phyloP scores from a whole-genome alignment of 805 yeast genomes.

The Suhomyces faveliae region DNA sequence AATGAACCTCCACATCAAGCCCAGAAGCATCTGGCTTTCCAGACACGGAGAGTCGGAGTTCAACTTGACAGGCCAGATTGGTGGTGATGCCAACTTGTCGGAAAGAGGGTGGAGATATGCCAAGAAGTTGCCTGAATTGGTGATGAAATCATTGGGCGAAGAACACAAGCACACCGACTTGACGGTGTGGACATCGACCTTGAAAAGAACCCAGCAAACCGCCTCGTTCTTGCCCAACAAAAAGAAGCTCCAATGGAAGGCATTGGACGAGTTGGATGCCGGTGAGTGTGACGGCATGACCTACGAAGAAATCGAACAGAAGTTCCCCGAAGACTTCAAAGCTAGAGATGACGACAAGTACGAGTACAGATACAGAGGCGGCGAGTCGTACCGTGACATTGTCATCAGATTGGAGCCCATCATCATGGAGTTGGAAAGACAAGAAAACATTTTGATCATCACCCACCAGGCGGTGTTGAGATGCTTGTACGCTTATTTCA shows the following conservation, averaged over 20 bases:
- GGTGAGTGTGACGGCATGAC: conserved; percentile 98
- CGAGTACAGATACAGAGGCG: conserved; percentile 94
- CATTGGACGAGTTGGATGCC: conserved; percentile 93
- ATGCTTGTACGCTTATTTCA: conserved; percentile 95
- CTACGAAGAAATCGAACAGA: conserved; percentile 77
- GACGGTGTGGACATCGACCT: conserved; percentile 95
- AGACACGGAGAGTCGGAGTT: conserved; percentile 95
- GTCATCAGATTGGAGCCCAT: conserved; percentile 94
- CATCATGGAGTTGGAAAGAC: conserved; percentile 97
- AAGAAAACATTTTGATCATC: conserved; percentile 90
- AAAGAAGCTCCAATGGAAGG: conserved; percentile 86
- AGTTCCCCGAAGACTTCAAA: conserved; percentile 90
- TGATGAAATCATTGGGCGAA: conserved; percentile 60
- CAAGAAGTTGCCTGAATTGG: conserved; percentile 72
- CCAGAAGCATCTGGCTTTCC: conserved; percentile 88
- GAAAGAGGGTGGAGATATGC: conserved; percentile 86
- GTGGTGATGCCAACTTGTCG: conserved; percentile 88
- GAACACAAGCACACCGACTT: conserved; percentile 52
- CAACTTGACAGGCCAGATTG: conserved; percentile 91
- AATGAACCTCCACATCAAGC: conserved; percentile 92
- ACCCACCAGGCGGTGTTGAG: conserved; percentile 97
- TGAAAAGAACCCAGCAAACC: conserved; percentile 89
- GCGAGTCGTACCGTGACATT: conserved; percentile 94
- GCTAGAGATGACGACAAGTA: conserved; percentile 95
- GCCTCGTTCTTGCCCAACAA: conserved; percentile 78